Base-by-base conservation (phyloP, 192 early-diverging fungal species). In the Linnemannia schmuckeri region DNA sequence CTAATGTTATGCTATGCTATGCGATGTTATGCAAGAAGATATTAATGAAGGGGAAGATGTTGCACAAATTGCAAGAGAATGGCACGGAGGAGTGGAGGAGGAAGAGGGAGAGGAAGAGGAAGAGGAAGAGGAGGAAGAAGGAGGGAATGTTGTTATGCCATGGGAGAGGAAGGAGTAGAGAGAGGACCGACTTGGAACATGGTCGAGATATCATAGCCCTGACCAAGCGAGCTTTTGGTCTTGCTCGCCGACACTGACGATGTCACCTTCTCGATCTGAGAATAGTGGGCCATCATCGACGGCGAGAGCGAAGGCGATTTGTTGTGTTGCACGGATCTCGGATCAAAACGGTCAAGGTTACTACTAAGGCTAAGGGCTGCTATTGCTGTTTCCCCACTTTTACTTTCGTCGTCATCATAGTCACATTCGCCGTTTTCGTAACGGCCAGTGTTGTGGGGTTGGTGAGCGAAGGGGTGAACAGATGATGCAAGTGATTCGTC, bases 141-240 rank as follows among this genome's bases (percentile, higher is more conserved):
- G 2, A 1, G 8, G 38, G 71, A 37, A 47, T 4, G 20, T 66
- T 12, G 12, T 33, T 66, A 66, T 66, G 61, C 61, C 61, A 66
- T 66, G 13, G 61, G 61, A 33, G n/a, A 33, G 24, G 30, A 24
- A 66, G 61, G 20, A 68, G 41, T 24, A 41, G 68, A 8, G 1
- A 71, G 44, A 70, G 76, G 78, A 13, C 70, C 81, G 3, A 82
- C 18, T 46, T 77, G 40, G 81, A 82, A 82, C 81, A 82, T 82
- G 35, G 81, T 82, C 38, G 81, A 82, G 20, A 82, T 82, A 77
- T 85, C 83, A 35, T 85, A 85, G 7, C 78, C 83, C 17, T 80
- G 66, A 4, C 83, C 83, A 37, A 82, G 55, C 6, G 70, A 71
- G 46, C 47, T 27, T 13, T 75, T 69, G 18, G 61, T 38, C 33